Conservation (phyloP, 2,329 filamentous ascomycete species). For the Rutstroemia sp. region DNA sequence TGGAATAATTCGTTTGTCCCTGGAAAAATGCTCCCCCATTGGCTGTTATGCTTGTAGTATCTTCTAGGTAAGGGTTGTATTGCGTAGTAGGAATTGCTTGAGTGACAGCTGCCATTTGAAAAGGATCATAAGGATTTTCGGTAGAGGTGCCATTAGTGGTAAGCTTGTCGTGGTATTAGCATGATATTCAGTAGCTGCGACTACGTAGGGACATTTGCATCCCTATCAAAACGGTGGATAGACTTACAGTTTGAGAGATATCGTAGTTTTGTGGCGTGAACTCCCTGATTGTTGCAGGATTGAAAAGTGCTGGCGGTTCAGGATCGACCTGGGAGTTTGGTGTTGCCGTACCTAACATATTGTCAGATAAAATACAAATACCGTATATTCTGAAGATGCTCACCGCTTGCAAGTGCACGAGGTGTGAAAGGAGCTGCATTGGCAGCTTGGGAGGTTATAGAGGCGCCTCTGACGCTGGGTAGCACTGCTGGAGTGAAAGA, state of each 20-base stretch:
- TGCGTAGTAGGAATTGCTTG: conserved; percentile 44
- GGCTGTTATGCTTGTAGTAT: conserved; percentile 43
- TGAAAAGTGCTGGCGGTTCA: conserved; percentile 41
- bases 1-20: conserved; percentile 43
- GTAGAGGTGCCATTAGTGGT: conserved; percentile 41
- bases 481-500: conserved; percentile 72
- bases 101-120: conserved; percentile 49
- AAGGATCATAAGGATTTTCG: conserved; percentile 56
- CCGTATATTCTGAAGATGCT: not conserved
- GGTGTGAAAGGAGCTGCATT: conserved; percentile 82
- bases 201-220: too few species aligned
- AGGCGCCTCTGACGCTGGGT: conserved; percentile 50
- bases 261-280: conserved; percentile 53
- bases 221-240: too few species aligned
- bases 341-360: conserved; percentile 27
- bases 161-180: conserved; percentile 27
- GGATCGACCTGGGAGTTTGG: conserved; percentile 24
- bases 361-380: not conserved
- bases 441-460: conserved; percentile 81
- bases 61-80: conserved; percentile 73
- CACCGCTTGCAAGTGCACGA: conserved; percentile 41
- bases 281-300: conserved; percentile 49
- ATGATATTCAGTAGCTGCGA: not conserved
- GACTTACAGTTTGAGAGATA: conserved; percentile 39
- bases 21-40: conserved; percentile 60